Percentiles rank a stretch among this genome's conserved stretches.
phyloP scores from a whole-genome alignment of 495 filamentous ascomycete genomes.

The Penicillium fimorum region DNA sequence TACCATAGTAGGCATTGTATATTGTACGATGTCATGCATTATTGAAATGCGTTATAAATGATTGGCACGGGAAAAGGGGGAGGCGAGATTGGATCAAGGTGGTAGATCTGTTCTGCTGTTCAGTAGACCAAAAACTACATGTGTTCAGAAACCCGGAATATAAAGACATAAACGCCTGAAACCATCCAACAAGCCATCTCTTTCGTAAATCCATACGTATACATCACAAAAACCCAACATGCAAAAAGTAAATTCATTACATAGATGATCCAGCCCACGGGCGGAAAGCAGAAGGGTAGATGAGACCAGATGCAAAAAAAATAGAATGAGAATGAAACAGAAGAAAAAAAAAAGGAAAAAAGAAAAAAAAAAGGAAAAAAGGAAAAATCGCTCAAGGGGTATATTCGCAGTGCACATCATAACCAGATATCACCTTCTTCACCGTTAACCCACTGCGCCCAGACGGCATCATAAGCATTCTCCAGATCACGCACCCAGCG shows the following conservation, averaged over 20 bases:
- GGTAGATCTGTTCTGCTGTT: constrained; percentile 1
- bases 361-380: constrained; percentile 13
- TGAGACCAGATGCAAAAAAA: constrained; percentile 1
- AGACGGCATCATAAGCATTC: constrained; percentile 81
- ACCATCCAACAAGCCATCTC: constrained; percentile 1
- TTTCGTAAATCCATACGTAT: constrained; percentile 3
- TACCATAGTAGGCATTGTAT: neutral
- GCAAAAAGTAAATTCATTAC: constrained; percentile 4
- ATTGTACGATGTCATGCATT: neutral
- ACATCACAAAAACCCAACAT: constrained; percentile 8
- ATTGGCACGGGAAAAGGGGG: neutral
- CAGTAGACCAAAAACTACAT: constrained; percentile 1
- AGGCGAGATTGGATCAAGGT: neutral
- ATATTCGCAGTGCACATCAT: constrained; percentile 44
- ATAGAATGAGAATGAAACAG: neutral
- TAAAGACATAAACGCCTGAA: neutral
- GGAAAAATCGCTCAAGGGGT: constrained; percentile 39
- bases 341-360: no score
- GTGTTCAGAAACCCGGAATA: neutral
- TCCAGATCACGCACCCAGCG: constrained; percentile 94
- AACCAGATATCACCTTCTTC: constrained; percentile 88
- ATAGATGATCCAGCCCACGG: constrained; percentile 1
- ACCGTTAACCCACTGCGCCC: constrained; percentile 81
- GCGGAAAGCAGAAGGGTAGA: neutral
- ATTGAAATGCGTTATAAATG: neutral